phyloP scores from a whole-genome alignment of 139 green algal species.

The Chlamydomonas sp. region DNA sequence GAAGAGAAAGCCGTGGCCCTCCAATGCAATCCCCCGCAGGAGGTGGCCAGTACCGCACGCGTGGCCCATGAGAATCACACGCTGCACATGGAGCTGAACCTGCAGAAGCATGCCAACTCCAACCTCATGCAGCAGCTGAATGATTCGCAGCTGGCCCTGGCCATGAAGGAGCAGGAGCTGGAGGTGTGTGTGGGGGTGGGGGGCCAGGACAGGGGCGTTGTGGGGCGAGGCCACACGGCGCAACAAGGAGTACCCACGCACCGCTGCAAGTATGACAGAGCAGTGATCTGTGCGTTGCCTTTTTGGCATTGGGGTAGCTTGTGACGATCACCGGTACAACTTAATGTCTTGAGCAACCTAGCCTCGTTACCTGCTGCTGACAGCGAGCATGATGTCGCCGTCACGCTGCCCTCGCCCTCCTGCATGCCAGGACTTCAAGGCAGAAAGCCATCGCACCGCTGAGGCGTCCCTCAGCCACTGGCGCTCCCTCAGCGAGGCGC shows the following conservation, averaged over 20 bases:
- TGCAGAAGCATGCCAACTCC: not conserved
- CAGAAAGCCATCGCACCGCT: not conserved
- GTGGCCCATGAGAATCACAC: slow-evolving; percentile 20
- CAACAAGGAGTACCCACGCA: not conserved
- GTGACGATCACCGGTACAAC: no score
- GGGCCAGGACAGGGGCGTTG: not conserved
- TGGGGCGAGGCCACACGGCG: not conserved
- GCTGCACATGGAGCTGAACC: slow-evolving; percentile 22
- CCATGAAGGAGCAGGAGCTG: slow-evolving; percentile 25
- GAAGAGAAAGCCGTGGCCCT: no score
- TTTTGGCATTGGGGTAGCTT: no score
- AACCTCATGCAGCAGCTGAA: slow-evolving; percentile 8
- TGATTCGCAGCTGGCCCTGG: slow-evolving; percentile 3
- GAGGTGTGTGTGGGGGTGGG: not conserved
- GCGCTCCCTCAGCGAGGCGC: not conserved
- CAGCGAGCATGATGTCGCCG: no score
- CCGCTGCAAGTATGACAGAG: no score
- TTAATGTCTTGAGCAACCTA: no score
- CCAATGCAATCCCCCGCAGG: not conserved
- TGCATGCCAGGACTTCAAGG: not conserved
- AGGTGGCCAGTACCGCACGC: slow-evolving; percentile 7
- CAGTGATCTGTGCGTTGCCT: no score
- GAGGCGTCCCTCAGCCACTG: not conserved
- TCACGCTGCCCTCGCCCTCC: not conserved
- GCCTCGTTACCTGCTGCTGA: no score